Base-by-base conservation (phyloP, 805 yeast species). In the Zygoascus biomembranicola region DNA sequence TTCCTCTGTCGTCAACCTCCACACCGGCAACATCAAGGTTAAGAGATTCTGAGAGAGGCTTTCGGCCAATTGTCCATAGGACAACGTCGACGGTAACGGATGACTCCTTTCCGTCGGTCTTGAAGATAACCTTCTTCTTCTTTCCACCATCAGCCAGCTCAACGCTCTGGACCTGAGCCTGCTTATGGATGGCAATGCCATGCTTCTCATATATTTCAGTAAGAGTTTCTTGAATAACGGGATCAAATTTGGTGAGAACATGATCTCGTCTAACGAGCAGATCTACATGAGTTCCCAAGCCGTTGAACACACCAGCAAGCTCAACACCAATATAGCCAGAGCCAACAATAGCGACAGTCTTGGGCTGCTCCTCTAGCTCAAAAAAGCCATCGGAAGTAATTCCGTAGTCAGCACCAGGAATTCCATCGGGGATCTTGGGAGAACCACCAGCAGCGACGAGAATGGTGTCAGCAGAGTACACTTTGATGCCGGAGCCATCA, bases 271-370 rank as follows among this genome's bases (percentile, higher is more conserved):
- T 84, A 58, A 92, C 87, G 56, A 92, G 79, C 69, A 94, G 69
- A 68, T 87, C 92, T 47, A 96, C 85, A 60, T 92, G 89, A 14
- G 92, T 68, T 16, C 95, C 96, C 57, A 94, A 77, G 23, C 89
- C 89, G 60, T 87, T 78, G 81, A 94, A 92, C 46, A 94, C 90
- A 58, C 99, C 99, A 6, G 97, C 86, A 50, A 94, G 78, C 74
- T 94, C 99, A 48, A 90, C 85, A 54, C 96, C 98, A 67, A 94
- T 94, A 73, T 94, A 94, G 45, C 99, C 99, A 41, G 97, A 97
- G 62, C 99, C 99, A 11, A 94, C 96, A 57, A 94, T 77, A 1
- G 95, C 98, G 31, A 92, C 98, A 49, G 83, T 78, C 70, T 89
- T 84, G 50, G 99, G 99, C 72, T 90, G 97, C 49, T 72, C 65